A percentile compares a stretch with the other conserved stretches of the same genome.
These are phyloP conservation scores for Vitis rupestris DNA, from an alignment of 164 flowering plant genomes.

Conservation along the genomic window DNA sequence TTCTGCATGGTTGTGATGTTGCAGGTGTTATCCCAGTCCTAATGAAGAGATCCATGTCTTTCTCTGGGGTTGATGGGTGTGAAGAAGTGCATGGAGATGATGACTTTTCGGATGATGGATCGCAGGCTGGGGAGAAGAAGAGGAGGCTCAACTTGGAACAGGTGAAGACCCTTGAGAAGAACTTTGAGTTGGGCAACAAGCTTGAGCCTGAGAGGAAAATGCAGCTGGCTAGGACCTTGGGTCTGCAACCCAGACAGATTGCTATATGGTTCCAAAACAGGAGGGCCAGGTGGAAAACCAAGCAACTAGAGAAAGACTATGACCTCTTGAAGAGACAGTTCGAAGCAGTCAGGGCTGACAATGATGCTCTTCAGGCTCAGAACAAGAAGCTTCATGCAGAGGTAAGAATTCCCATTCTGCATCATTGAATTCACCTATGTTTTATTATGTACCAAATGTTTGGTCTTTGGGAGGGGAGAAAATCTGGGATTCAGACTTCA, in stretches of 20 bases:
- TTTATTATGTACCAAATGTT: too few relatives aligned
- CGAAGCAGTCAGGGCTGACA: slow-evolving; percentile 62
- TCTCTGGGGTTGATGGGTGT: slow-evolving; percentile 39
- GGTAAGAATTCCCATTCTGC: slow-evolving; percentile 27
- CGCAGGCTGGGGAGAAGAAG: slow-evolving; percentile 69
- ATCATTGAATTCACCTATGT: too few relatives aligned
- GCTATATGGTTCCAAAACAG: slow-evolving; percentile 87
- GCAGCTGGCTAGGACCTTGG: slow-evolving; percentile 69
- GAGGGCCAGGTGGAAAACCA: slow-evolving; percentile 88
- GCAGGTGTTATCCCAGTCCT: slow-evolving; percentile 30
- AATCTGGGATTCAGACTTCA: neutral
- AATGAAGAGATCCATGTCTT: slow-evolving; percentile 59
- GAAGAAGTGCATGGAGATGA: slow-evolving; percentile 43
- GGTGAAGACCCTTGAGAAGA: slow-evolving; percentile 77
- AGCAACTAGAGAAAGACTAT: slow-evolving; percentile 74
- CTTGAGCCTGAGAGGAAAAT: slow-evolving; percentile 81
- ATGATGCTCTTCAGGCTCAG: slow-evolving; percentile 57
- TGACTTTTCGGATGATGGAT: slow-evolving; percentile 66
- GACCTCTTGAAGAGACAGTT: slow-evolving; percentile 59
- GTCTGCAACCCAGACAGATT: slow-evolving; percentile 71
- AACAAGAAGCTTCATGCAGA: slow-evolving; percentile 69
- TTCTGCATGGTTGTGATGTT: slow-evolving; percentile 6
- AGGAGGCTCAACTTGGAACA: slow-evolving; percentile 68
- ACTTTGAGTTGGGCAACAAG: slow-evolving; percentile 73
- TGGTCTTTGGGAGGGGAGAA: neutral